Evolutionary conservation across 176 grass and related monocot genomes (phyloP).

Genomic region (Cocos nucifera): DNA sequence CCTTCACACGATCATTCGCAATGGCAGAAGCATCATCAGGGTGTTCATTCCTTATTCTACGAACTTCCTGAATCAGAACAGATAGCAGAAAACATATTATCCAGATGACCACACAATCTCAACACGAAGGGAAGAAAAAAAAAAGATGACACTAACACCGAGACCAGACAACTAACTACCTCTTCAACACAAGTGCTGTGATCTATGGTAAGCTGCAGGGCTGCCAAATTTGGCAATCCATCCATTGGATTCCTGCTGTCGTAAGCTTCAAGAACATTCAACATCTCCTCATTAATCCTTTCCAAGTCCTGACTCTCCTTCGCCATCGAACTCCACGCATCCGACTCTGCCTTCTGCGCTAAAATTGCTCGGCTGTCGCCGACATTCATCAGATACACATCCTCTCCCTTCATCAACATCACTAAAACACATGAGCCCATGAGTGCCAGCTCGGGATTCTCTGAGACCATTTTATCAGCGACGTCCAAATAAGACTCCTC

Average conservation of each 20-base stretch:
- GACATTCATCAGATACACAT: constrained; percentile 14
- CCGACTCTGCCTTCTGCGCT: constrained; percentile 1
- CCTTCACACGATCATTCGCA: constrained; percentile 8
- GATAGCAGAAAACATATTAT: too few species aligned
- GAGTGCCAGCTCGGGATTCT: constrained; percentile 13
- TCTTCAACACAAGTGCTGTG: constrained; percentile 69
- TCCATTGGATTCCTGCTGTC: background rate
- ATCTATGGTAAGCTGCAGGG: constrained; percentile 81
- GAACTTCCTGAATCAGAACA: constrained; percentile 5
- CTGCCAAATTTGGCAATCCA: constrained; percentile 31
- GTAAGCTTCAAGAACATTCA: constrained; percentile 32
- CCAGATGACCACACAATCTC: too few species aligned
- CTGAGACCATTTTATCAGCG: constrained; percentile 4
- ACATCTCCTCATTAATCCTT: constrained; percentile 39
- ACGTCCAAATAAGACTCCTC: constrained; percentile 13
- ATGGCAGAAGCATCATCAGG: constrained; percentile 13
- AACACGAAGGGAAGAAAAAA: too few species aligned
- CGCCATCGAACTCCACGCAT: background rate
- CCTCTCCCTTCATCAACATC: constrained; percentile 13
- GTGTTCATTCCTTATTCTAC: constrained; percentile 11
- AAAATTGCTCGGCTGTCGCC: constrained; percentile 10
- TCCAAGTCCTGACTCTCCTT: constrained; percentile 39
- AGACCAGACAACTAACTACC: constrained; percentile 21
- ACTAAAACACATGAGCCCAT: constrained; percentile 12
- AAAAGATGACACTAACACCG: background rate